Conservation (phyloP, 768 basidiomycete genomes). For the Auricularia cornea region DNA sequence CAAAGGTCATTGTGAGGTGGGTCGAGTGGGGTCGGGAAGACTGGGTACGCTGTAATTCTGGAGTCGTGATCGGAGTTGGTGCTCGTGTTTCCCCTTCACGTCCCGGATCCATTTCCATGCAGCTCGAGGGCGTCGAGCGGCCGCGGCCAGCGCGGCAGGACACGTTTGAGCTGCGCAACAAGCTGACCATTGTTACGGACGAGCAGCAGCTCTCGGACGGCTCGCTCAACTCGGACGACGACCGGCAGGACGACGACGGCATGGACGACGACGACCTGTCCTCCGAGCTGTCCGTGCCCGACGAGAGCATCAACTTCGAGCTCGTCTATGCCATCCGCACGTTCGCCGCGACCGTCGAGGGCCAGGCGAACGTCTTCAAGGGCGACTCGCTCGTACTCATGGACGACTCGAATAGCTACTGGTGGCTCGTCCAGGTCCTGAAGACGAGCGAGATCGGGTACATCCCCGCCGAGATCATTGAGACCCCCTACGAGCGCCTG, state of each 20-base stretch:
- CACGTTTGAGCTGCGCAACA: slow-evolving; percentile 64
- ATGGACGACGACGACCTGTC: slow-evolving; percentile 50
- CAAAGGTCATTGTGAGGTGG: no score
- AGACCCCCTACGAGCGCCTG: slow-evolving; percentile 93
- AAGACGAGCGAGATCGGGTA: slow-evolving; percentile 99
- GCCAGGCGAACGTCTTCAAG: slow-evolving; percentile 97
- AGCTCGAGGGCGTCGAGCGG: slow-evolving; percentile 3
- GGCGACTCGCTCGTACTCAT: slow-evolving; percentile 93
- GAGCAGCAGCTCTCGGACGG: slow-evolving; percentile 34
- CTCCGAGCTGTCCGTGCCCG: slow-evolving; percentile 78
- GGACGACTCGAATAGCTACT: slow-evolving; percentile 98
- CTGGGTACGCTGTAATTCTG: no score
- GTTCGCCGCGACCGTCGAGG: slow-evolving; percentile 96
- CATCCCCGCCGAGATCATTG: slow-evolving; percentile 99
- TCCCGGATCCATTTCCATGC: no score
- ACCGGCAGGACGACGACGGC: slow-evolving; percentile 48
- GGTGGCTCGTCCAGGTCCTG: slow-evolving; percentile 98
- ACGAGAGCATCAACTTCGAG: slow-evolving; percentile 90
- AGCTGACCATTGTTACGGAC: slow-evolving; percentile 38
- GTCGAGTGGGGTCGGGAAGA: no score
- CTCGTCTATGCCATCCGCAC: slow-evolving; percentile 88
- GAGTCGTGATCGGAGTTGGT: no score
- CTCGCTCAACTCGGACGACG: slow-evolving; percentile 34
- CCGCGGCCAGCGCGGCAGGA: slow-evolving; percentile 37
- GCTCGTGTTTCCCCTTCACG: background rate